A percentile compares a stretch with the other conserved stretches of the same genome.
These are phyloP conservation scores for Talaromyces nanjingensis DNA, from an alignment of 495 filamentous ascomycete genomes.

Conservation along the genomic window DNA sequence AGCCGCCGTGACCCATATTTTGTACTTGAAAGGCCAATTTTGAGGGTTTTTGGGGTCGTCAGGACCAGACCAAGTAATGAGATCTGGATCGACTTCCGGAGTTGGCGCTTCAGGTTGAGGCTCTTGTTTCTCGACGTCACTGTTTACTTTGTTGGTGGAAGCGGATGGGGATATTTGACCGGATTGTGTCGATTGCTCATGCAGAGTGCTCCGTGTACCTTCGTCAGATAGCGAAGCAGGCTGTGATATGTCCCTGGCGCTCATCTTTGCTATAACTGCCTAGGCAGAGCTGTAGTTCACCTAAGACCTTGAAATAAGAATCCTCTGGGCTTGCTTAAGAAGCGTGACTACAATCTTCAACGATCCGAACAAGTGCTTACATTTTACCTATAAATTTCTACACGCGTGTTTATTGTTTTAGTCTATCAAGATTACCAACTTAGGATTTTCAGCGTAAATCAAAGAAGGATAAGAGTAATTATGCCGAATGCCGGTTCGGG, in stretches of 20 bases:
- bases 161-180: background rate
- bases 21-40: background rate
- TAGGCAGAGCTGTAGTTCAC: background rate
- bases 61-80: conserved; percentile 8
- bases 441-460: background rate
- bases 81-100: background rate
- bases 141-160: background rate
- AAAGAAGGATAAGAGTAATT: background rate
- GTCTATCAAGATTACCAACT: background rate
- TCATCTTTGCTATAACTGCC: background rate
- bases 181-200: background rate
- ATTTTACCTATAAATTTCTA: background rate
- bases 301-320: background rate
- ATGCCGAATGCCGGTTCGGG: background rate
- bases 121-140: background rate
- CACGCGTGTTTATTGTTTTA: background rate
- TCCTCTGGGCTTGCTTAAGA: background rate
- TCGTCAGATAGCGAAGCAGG: background rate
- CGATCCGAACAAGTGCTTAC: background rate
- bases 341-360: background rate
- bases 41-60: conserved; percentile 10
- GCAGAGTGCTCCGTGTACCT: background rate
- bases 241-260: background rate
- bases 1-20: background rate
- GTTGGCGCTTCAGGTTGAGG: background rate